Base-by-base conservation (phyloP, 768 basidiomycete species). In the Pholiota microspora region DNA sequence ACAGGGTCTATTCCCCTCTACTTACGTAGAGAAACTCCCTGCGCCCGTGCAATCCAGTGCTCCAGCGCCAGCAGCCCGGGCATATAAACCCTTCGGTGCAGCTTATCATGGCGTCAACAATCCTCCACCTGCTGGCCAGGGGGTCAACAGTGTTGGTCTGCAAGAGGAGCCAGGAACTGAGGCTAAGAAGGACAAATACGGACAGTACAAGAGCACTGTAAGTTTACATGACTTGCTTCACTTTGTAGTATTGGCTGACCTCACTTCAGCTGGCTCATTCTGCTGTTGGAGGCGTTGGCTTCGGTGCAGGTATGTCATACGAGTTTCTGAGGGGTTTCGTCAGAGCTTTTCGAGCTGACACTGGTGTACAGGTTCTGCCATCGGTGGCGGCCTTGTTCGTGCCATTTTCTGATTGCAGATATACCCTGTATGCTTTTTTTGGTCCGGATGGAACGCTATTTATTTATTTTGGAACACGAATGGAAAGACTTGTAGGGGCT, bases 1-100 rank as follows among this genome's bases (percentile, higher is more conserved):
- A 54, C 79, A 85, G 51, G 92, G 86, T 3, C 77, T 94, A 32
- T 91, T 94, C 75, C 93, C 92, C 0, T 79, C 86, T 10, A 82
- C 81, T 58, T 81, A 90, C 51, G 88, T 91, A 35, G 83, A 90
- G 71, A 85, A 62, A 60, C 76, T 49, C 58, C 71, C 48, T 53
- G 18, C 34, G 7, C 12, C 53, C 21, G 53, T 28, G 2, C 12
- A 28, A 21, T 71, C 67, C 31, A 48, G 51, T 28, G 53, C 61
- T 24, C 47, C 64, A 2, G 55, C 67, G 24, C 64, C 61, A 27
- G 55, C 67, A 16, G 59, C 66, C 32, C 69, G 67, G 51, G 62
- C 67, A 1, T 79, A 81, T 62, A 72, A 65, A 35, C 76, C 78
- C 0, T 79, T 78, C 62, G 73, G 74, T 12, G 76, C 77, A 27